phyloP scores from a whole-genome alignment of 345 rosid genomes.

The Sonneratia caseolaris region DNA sequence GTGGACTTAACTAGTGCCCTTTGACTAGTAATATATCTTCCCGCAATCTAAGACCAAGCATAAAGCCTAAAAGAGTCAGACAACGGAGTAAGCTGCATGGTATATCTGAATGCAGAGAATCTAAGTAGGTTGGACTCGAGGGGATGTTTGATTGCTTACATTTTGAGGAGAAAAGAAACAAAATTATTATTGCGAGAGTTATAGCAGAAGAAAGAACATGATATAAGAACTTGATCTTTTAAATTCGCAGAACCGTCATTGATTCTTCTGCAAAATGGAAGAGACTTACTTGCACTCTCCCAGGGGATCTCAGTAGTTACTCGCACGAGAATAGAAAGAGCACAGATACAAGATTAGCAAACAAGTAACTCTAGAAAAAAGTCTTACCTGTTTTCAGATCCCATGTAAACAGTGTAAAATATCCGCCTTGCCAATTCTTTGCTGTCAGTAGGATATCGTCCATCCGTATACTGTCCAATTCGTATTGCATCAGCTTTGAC shows the following conservation, averaged over 20 bases:
- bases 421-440: conserved; percentile 86
- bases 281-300: background rate
- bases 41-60: too few relatives aligned
- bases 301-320: background rate
- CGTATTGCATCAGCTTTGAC: conserved; percentile 87
- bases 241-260: background rate
- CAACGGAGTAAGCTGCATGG: background rate
- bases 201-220: background rate
- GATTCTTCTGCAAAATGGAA: background rate
- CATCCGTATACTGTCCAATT: conserved; percentile 61
- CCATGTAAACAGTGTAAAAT: conserved; percentile 93
- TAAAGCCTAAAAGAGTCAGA: background rate
- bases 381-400: conserved; percentile 83
- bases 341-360: background rate
- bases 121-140: background rate
- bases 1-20: background rate
- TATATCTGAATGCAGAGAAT: background rate
- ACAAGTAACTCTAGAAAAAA: background rate
- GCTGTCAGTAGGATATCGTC: conserved; percentile 73
- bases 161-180: background rate
- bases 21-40: too few relatives aligned
- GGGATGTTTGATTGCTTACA: background rate
- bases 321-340: background rate
- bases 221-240: background rate
- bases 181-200: background rate